phyloP scores from a whole-genome alignment of 495 filamentous ascomycete genomes.

The Podospora pseudopauciseta region DNA sequence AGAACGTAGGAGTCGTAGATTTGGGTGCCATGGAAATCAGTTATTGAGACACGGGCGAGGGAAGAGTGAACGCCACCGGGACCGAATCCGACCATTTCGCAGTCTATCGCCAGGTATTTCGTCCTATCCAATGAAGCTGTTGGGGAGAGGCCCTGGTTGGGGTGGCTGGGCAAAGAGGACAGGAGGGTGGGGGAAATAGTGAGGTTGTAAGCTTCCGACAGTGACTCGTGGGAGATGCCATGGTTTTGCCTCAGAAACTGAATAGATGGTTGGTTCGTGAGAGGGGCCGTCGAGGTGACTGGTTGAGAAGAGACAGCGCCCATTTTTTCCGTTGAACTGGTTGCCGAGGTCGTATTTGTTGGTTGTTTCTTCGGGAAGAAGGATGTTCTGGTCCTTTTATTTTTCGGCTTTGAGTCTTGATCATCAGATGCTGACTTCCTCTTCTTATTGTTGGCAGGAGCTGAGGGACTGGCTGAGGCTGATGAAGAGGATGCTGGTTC shows the following conservation, averaged over 20 bases:
- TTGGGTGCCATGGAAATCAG: conserved; percentile 87
- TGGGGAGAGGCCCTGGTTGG: conserved; percentile 52
- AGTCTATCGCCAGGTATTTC: conserved; percentile 82
- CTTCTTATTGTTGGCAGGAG: background rate
- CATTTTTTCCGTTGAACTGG: conserved; percentile 1
- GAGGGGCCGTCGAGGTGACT: background rate
- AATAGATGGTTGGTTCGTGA: background rate
- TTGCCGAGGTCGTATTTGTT: background rate
- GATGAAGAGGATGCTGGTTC: background rate
- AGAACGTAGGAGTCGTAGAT: conserved; percentile 88
- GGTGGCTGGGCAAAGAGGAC: conserved; percentile 22
- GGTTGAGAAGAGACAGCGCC: conserved; percentile 1
- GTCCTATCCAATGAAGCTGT: conserved; percentile 60
- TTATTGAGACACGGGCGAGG: conserved; percentile 79
- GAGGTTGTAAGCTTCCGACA: conserved; percentile 57
- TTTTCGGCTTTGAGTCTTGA: background rate
- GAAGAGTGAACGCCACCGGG: conserved; percentile 62
- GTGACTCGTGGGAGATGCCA: conserved; percentile 57
- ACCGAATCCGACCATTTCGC: conserved; percentile 95
- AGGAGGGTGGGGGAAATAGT: conserved; percentile 35
- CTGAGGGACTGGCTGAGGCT: background rate
- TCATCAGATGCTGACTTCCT: conserved; percentile 1
- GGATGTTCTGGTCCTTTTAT: background rate
- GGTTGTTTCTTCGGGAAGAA: background rate
- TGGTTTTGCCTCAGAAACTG: conserved; percentile 3